Percentiles rank a stretch among this genome's conserved stretches.
phyloP scores from a whole-genome alignment of 352 stramenopile genomes.

The Pythium brassicae region DNA sequence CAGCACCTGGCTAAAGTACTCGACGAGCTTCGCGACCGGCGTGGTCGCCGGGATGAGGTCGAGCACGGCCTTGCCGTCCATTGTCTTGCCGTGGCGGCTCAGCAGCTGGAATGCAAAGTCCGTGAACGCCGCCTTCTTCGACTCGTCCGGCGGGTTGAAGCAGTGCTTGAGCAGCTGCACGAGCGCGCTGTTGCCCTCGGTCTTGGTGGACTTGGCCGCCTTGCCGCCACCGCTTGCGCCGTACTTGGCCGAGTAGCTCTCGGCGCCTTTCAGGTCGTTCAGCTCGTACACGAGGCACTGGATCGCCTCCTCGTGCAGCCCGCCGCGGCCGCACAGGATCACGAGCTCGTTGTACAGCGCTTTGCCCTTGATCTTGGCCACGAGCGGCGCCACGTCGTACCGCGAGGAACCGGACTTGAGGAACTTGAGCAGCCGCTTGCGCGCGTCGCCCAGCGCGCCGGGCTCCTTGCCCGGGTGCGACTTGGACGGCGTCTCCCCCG shows the following conservation, averaged over 20 bases:
- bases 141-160: conserved; percentile 74
- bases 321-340: conserved; percentile 76
- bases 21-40: conserved; percentile 75
- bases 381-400: conserved; percentile 67
- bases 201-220: conserved; percentile 37
- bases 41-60: conserved; percentile 63
- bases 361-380: conserved; percentile 74
- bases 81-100: conserved; percentile 67
- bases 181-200: conserved; percentile 65
- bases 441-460: conserved; percentile 62
- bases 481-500: conserved; percentile 74
- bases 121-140: conserved; percentile 73
- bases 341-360: conserved; percentile 83
- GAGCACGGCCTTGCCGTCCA: conserved; percentile 66
- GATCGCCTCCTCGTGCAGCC: conserved; percentile 76
- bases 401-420: conserved; percentile 70
- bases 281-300: conserved; percentile 71
- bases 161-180: conserved; percentile 77
- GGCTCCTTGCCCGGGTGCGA: conserved; percentile 76
- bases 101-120: conserved; percentile 81
- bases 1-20: conserved; percentile 81
- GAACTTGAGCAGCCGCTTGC: conserved; percentile 78
- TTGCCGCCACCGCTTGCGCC: conserved; percentile 23
- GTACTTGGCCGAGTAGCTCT: conserved; percentile 84
- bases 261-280: conserved; percentile 74